phyloP scores from a whole-genome alignment of 1,139 yeast species.

The Arxiozyma heterogenica region DNA sequence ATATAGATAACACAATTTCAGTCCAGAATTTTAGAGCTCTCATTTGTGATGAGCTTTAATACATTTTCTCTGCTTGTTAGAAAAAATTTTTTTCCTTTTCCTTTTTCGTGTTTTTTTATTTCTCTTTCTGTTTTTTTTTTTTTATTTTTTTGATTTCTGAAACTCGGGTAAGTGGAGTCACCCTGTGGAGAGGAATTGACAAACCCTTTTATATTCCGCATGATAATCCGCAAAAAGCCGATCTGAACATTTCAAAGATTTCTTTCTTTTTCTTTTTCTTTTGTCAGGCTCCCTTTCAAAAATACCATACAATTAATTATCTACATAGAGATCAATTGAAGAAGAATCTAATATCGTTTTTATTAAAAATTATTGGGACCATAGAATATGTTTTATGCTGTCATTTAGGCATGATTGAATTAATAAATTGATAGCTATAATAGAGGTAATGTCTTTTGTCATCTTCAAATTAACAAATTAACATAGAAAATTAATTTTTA shows the following conservation, averaged over 20 bases:
- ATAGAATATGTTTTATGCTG: too few species aligned
- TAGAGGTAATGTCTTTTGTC: background rate
- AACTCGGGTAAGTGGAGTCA: background rate
- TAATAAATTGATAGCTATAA: too few species aligned
- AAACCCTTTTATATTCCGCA: background rate
- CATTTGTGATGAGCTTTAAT: slow-evolving; percentile 1
- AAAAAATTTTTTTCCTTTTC: background rate
- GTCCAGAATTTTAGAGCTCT: background rate
- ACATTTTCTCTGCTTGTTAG: background rate
- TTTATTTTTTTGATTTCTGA: too few species aligned
- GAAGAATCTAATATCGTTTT: background rate
- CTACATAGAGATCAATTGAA: background rate
- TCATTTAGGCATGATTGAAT: background rate
- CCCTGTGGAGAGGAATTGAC: background rate
- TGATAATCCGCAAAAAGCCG: background rate
- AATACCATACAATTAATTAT: background rate
- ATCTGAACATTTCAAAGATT: background rate
- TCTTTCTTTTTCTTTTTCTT: too few species aligned
- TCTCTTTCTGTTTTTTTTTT: too few species aligned
- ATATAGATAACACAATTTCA: background rate
- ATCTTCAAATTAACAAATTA: background rate
- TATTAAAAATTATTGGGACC: too few species aligned
- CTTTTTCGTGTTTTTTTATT: background rate
- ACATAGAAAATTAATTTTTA: background rate
- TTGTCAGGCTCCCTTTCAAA: background rate